Evolutionary conservation across 805 yeast species (phyloP).

Genomic region (Saturnispora diversa): DNA sequence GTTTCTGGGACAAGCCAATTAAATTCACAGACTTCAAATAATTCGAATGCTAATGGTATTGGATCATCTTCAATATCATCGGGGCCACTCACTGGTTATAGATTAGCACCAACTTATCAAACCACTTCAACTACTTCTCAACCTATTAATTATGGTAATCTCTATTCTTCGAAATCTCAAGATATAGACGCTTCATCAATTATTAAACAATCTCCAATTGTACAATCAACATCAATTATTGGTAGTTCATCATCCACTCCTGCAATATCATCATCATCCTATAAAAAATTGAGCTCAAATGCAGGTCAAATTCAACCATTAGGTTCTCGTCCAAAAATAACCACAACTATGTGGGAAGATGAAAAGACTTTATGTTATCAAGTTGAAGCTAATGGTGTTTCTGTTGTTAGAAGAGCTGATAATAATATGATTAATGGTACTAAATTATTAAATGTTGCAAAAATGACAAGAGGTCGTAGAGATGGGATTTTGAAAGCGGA

Average conservation of each 20-base stretch:
- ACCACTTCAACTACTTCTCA: no score
- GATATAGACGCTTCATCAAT: background rate
- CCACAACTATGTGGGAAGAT: slow-evolving; percentile 73
- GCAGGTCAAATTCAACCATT: slow-evolving; percentile 35
- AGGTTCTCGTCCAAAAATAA: slow-evolving; percentile 47
- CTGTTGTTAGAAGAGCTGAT: slow-evolving; percentile 62
- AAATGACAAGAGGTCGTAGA: slow-evolving; percentile 65
- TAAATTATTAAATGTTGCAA: slow-evolving; percentile 58
- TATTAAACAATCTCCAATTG: background rate
- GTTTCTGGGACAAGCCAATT: no score
- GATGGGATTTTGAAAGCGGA: slow-evolving; percentile 64
- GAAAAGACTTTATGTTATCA: slow-evolving; percentile 65
- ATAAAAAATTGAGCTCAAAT: slow-evolving; percentile 22
- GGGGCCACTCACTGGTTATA: no score
- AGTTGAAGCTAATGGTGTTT: slow-evolving; percentile 60
- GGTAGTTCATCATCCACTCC: background rate
- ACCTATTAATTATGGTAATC: no score
- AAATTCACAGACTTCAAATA: no score
- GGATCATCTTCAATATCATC: no score
- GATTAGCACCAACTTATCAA: no score
- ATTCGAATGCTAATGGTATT: no score
- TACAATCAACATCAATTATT: background rate
- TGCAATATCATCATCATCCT: slow-evolving; percentile 2
- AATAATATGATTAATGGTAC: slow-evolving; percentile 70
- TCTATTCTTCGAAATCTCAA: no score